Evolutionary conservation across 495 filamentous ascomycete species (phyloP), one percentile per base, ranked within the genome.

Genomic region (Penicillium steckii): DNA sequence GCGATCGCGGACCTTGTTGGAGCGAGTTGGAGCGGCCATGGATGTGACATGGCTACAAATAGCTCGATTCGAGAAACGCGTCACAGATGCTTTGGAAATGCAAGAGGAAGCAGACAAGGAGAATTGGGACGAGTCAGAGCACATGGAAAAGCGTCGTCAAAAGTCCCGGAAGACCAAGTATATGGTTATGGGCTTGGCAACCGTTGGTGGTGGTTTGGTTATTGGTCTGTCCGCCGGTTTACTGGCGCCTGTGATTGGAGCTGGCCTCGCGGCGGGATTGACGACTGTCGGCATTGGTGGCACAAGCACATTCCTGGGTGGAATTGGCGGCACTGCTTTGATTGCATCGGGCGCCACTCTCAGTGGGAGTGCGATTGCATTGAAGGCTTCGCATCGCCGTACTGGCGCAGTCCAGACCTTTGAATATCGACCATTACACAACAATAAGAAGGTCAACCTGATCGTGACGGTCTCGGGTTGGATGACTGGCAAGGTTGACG

Each of bases 401-500:
- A 96, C 85, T 1, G 95, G 95, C 23, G 85, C 92, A 9, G 95
- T 99, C 21, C 86, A 84, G 60, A 97, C 93, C 0, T 99, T 99
- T 62, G 94, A 99, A 71, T 99, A 97, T 62, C 81, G 93, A 33
- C 94, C 94, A 24, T 70, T 99, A 41, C 90, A 97, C 70, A 97
- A 99, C 72, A 97, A 97, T 68, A 97, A 99, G 69, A 80, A 91
- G 52, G 87, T 96, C 32, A 97, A 97, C 60, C 76, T 99, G 22
- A 97, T 99, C 57, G 85, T 99, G 40, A 96, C 95, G 1, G 82
- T 99, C 23, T 88, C 93, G 5, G 94, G 94, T 9, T 99, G 94
- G 94, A 95, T 99, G 91, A 96, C 88, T 35, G 93, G 94, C 50
- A 97, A 95, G 65, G 85, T 95, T 32, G 94, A 99, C 69, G 94